phyloP scores from a whole-genome alignment of 306 rosid genomes.

The Prunus persica region DNA sequence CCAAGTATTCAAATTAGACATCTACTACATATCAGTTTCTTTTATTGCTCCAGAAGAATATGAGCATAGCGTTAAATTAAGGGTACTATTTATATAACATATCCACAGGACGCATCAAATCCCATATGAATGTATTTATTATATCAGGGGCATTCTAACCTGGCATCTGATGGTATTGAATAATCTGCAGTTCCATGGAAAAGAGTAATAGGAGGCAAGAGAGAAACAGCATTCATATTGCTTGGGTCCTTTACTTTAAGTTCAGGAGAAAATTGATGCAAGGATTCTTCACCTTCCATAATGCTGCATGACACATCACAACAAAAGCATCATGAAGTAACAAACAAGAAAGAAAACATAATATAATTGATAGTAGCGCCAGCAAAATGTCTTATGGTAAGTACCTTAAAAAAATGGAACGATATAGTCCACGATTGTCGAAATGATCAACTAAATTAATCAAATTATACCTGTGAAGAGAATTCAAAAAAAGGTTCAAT shows the following conservation, averaged over 20 bases:
- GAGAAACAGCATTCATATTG: conserved; percentile 42
- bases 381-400: conserved; percentile 19
- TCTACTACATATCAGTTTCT: background rate
- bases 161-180: conserved; percentile 81
- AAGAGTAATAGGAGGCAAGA: conserved; percentile 64
- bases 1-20: background rate
- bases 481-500: conserved; percentile 18
- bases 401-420: conserved; percentile 82
- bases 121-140: background rate
- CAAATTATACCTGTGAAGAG: conserved; percentile 71
- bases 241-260: conserved; percentile 59
- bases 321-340: background rate
- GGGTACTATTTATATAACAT: background rate
- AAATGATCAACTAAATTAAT: conserved; percentile 74
- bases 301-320: conserved; percentile 45
- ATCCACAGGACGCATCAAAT: background rate
- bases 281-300: conserved; percentile 89
- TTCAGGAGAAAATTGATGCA: conserved; percentile 72
- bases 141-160: conserved; percentile 47
- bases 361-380: background rate
- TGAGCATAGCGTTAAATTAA: background rate
- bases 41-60: background rate
- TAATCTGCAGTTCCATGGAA: conserved; percentile 89
- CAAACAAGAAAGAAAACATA: background rate
- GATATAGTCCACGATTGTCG: conserved; percentile 74